Evolutionary conservation across 805 yeast species (phyloP).

Genomic region (Barnettozyma siamensis): DNA sequence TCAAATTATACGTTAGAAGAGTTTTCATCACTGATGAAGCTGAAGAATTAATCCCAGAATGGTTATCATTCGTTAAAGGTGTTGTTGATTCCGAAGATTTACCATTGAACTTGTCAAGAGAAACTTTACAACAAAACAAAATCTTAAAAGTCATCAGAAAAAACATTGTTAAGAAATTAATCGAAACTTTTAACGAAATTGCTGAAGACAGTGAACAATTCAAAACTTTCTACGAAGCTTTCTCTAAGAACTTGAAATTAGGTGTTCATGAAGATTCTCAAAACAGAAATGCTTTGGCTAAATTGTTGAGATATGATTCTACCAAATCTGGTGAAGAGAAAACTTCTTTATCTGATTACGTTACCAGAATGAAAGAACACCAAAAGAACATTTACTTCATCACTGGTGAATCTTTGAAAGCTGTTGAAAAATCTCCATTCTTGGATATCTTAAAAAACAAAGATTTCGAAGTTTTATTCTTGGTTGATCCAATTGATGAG

Average conservation of each 20-base stretch:
- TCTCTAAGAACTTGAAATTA: constrained; percentile 95
- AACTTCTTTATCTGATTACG: constrained; percentile 94
- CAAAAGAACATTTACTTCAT: constrained; percentile 99
- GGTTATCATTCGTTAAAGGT: constrained; percentile 97
- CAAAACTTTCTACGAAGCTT: constrained; percentile 96
- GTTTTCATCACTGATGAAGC: constrained; percentile 99
- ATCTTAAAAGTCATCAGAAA: constrained; percentile 98
- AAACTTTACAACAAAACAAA: constrained; percentile 99
- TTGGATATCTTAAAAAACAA: constrained; percentile 97
- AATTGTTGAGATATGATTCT: constrained; percentile 94
- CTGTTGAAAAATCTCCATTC: constrained; percentile 99
- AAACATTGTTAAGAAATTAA: constrained; percentile 97
- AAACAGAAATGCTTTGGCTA: constrained; percentile 94
- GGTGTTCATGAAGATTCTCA: constrained; percentile 99
- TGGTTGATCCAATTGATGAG: constrained; percentile 99
- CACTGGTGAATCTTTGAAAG: constrained; percentile 97
- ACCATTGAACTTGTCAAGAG: constrained; percentile 99
- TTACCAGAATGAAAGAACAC: constrained; percentile 99
- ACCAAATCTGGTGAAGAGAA: constrained; percentile 92
- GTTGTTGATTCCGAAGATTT: constrained; percentile 99
- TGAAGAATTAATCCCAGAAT: constrained; percentile 98
- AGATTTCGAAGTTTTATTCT: constrained; percentile 95
- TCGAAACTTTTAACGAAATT: constrained; percentile 98
- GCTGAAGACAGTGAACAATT: constrained; percentile 99
- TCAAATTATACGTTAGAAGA: constrained; percentile 97